Conservation (phyloP, 768 basidiomycete genomes). For the Grammothele lineata region DNA sequence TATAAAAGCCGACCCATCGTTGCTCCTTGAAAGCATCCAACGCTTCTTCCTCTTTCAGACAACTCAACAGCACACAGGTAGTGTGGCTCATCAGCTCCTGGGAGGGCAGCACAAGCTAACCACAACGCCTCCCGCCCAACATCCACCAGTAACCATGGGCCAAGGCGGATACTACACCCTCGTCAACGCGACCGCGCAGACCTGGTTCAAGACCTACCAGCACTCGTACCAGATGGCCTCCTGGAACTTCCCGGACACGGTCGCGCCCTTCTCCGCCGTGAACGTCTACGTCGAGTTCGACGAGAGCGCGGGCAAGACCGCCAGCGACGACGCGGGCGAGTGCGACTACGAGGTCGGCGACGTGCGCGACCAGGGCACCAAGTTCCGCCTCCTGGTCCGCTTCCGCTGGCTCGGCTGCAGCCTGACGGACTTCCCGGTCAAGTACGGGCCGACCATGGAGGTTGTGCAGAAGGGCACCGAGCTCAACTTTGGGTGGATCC, state of each 20-base stretch:
- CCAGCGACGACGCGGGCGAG: conserved; percentile 4
- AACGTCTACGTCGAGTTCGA: conserved; percentile 9
- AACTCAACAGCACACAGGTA: too few species aligned
- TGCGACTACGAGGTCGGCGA: not conserved
- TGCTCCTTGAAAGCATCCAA: too few species aligned
- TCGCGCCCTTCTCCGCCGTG: not conserved
- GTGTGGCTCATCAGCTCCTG: too few species aligned
- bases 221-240: conserved; percentile 10
- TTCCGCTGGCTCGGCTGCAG: not conserved
- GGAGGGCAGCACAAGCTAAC: too few species aligned
- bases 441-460: not conserved
- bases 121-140: too few species aligned
- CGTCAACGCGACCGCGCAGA: conserved; percentile 8
- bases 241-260: conserved; percentile 6
- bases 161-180: conserved; percentile 6
- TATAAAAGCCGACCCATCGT: too few species aligned
- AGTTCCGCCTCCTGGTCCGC: not conserved
- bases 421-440: not conserved
- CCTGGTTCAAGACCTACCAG: conserved; percentile 2
- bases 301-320: not conserved
- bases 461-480: not conserved
- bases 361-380: not conserved
- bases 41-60: too few species aligned
- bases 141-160: too few species aligned
- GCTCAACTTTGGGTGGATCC: not conserved